phyloP scores from a whole-genome alignment of 805 yeast species.

The Tanozyma kutaoensis region DNA sequence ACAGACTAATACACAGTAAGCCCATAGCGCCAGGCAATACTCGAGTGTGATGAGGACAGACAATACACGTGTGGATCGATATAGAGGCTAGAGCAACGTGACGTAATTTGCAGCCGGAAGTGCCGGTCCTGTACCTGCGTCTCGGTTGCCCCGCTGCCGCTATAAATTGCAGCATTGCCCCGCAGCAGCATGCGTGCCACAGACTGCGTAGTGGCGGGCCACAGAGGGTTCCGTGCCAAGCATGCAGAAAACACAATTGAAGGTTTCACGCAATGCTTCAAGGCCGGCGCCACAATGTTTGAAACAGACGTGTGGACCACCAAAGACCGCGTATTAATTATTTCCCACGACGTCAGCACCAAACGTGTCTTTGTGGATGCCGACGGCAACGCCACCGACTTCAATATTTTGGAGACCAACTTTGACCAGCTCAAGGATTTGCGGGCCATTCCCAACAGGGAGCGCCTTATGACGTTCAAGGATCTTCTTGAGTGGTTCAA shows the following conservation, averaged over 20 bases:
- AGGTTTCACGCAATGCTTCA: conserved; percentile 23
- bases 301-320: conserved; percentile 32
- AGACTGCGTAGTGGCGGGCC: conserved; percentile 23
- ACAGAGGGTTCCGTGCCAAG: conserved; percentile 28
- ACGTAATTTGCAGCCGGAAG: too few relatives aligned
- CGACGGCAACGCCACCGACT: conserved; percentile 21
- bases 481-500: conserved; percentile 21
- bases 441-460: conserved; percentile 17
- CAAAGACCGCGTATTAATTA: conserved; percentile 21
- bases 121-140: too few relatives aligned
- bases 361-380: conserved; percentile 21
- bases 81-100: too few relatives aligned
- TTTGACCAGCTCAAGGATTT: conserved; percentile 11
- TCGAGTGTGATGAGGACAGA: too few relatives aligned
- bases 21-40: too few relatives aligned
- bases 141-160: too few relatives aligned
- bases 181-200: too few relatives aligned
- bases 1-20: too few relatives aligned
- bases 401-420: conserved; percentile 16
- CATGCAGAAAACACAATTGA: conserved; percentile 25
- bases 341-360: conserved; percentile 26
- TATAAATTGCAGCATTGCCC: too few relatives aligned
- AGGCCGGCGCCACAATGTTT: conserved; percentile 22
- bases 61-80: too few relatives aligned
- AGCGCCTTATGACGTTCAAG: conserved; percentile 16